Conservation (phyloP, 345 rosid species). For the Eucalyptus sp. region DNA sequence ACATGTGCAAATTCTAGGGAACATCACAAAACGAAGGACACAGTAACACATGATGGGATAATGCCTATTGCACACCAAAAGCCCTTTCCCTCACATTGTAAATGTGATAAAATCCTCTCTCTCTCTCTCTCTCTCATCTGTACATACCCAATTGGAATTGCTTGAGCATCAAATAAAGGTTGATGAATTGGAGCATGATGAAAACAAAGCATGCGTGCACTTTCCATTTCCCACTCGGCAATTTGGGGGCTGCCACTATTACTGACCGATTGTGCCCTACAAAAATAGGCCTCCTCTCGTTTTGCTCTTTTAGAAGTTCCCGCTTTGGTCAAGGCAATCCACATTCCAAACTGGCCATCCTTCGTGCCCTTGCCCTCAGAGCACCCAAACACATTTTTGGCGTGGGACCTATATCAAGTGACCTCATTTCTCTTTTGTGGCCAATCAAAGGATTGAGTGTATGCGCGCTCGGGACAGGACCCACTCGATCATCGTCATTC, state of each 20-base stretch:
- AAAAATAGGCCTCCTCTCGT: neutral
- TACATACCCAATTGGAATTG: neutral
- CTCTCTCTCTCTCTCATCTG: neutral
- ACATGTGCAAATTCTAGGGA: neutral
- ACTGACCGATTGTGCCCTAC: neutral
- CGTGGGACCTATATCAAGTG: neutral
- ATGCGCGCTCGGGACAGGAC: neutral
- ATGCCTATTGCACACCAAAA: neutral
- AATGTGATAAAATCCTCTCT: neutral
- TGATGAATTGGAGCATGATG: neutral
- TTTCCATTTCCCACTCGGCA: neutral
- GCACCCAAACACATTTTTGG: neutral
- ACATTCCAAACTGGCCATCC: neutral
- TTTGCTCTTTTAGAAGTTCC: neutral
- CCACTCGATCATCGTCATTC: neutral
- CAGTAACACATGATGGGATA: neutral
- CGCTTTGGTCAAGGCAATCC: neutral
- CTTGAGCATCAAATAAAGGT: neutral
- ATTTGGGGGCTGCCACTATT: neutral
- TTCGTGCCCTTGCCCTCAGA: neutral
- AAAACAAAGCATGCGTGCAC: neutral
- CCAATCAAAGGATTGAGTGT: neutral
- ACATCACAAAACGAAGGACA: neutral
- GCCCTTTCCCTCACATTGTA: neutral
- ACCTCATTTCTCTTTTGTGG: neutral